Conservation (phyloP, 768 basidiomycete genomes). For the Holtermannia corniformis region DNA sequence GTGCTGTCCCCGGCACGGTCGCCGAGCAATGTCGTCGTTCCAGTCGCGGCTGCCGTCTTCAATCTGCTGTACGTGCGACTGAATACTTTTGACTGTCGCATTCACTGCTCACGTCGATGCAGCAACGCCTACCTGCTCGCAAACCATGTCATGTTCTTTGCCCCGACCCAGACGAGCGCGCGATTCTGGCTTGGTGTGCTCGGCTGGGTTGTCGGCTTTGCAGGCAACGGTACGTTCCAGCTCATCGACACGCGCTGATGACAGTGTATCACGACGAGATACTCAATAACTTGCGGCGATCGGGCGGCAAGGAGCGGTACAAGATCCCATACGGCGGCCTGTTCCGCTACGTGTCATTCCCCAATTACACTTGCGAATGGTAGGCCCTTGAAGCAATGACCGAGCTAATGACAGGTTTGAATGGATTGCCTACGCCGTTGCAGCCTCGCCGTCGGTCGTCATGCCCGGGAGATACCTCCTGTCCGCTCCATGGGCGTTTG, state of each 20-base stretch:
- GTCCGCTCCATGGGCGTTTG: constrained; percentile 74
- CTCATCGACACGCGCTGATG: constrained; percentile 1
- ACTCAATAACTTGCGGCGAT: constrained; percentile 64
- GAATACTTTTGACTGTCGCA: constrained; percentile 46
- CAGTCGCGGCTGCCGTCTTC: constrained; percentile 52
- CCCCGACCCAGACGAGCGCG: constrained; percentile 5
- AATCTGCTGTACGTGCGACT: constrained; percentile 65
- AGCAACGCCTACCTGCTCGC: constrained; percentile 29
- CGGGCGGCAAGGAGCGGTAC: constrained; percentile 32
- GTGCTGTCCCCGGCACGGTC: constrained; percentile 65
- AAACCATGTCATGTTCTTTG: constrained; percentile 20
- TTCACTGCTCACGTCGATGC: neutral
- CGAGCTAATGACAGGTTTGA: constrained; percentile 50
- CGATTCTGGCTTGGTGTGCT: constrained; percentile 56
- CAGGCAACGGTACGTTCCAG: constrained; percentile 50
- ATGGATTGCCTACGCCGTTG: constrained; percentile 79
- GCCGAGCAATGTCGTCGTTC: constrained; percentile 60
- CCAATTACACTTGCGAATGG: constrained; percentile 91
- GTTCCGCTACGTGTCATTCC: constrained; percentile 72
- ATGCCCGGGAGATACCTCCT: constrained; percentile 15
- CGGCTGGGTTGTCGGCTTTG: constrained; percentile 63
- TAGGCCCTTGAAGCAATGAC: constrained; percentile 5
- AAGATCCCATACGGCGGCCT: constrained; percentile 60
- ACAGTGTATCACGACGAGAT: constrained; percentile 76
- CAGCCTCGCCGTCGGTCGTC: constrained; percentile 44